Conservation (phyloP, 306 rosid genomes). For the Fragaria iinumae region DNA sequence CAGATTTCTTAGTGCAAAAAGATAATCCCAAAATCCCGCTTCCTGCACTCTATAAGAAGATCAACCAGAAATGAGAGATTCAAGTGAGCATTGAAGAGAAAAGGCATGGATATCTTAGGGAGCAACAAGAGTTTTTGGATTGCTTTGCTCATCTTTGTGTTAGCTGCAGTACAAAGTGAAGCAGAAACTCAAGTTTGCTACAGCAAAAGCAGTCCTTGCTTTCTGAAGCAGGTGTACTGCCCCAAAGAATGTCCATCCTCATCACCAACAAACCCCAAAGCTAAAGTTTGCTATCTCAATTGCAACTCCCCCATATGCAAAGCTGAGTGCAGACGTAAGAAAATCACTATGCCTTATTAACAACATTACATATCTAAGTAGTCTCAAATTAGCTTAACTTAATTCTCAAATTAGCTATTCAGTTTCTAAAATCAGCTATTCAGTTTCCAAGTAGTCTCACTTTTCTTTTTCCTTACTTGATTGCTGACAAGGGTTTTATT, state of each 20-base stretch:
- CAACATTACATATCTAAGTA: background rate
- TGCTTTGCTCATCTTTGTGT: constrained; percentile 34
- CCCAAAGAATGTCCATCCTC: constrained; percentile 60
- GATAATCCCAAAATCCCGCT: constrained; percentile 21
- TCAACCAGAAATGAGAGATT: background rate
- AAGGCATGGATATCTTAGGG: constrained; percentile 38
- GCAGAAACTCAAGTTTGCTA: constrained; percentile 34
- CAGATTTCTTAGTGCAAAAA: background rate
- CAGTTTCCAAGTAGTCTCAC: background rate
- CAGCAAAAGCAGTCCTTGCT: background rate
- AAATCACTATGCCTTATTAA: background rate
- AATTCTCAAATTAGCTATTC: background rate
- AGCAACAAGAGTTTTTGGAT: constrained; percentile 18
- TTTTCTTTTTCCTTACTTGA: background rate
- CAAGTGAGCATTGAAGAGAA: constrained; percentile 10
- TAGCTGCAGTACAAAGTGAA: constrained; percentile 32
- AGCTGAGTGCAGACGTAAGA: constrained; percentile 52
- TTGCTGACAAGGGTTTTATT: background rate
- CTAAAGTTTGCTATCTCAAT: constrained; percentile 67
- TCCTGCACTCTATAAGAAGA: constrained; percentile 25
- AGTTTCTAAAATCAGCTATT: background rate
- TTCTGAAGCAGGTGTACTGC: constrained; percentile 38
- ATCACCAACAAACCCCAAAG: constrained; percentile 46
- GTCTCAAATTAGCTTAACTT: too few relatives aligned
- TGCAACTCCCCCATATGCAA: constrained; percentile 68